Percentiles rank a stretch among this genome's conserved stretches.
These are phyloP conservation scores for Plasmopara viticola DNA, from an alignment of 352 stramenopile species.

Conservation along the genomic window DNA sequence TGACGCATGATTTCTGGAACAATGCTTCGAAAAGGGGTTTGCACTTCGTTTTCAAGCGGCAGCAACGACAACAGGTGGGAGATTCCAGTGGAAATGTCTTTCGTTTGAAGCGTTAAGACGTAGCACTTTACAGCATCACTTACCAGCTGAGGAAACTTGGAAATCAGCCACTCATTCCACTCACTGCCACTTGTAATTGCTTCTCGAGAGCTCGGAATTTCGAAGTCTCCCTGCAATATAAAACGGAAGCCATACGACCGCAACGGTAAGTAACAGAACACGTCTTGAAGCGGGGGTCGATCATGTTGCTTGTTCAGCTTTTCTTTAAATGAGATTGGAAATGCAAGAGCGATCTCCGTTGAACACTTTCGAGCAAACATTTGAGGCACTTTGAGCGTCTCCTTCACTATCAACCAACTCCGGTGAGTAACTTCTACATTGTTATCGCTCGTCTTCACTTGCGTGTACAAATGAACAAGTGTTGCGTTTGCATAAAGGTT, in stretches of 20 bases:
- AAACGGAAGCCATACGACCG: constrained; percentile 79
- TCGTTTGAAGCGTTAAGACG: constrained; percentile 9
- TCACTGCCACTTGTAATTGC: constrained; percentile 75
- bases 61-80: constrained; percentile 43
- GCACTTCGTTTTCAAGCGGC: constrained; percentile 63
- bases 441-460: constrained; percentile 12
- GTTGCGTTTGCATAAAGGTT: constrained; percentile 18
- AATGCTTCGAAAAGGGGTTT: constrained; percentile 57
- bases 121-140: constrained; percentile 23
- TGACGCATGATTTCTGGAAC: constrained; percentile 56
- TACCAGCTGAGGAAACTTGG: constrained; percentile 57
- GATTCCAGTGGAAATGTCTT: constrained; percentile 18
- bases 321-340: constrained; percentile 30
- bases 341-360: constrained; percentile 54
- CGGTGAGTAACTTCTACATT: constrained; percentile 25
- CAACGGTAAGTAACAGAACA: constrained; percentile 81
- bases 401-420: constrained; percentile 60
- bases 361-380: constrained; percentile 19
- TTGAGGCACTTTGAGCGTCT: constrained; percentile 22
- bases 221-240: constrained; percentile 84
- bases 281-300: constrained; percentile 53
- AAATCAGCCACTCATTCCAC: constrained; percentile 87
- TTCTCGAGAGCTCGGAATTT: constrained; percentile 80
- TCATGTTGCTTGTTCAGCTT: constrained; percentile 2
- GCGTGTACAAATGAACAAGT: constrained; percentile 37